Base-by-base conservation (phyloP, 2,329 filamentous ascomycete genomes). In the Claviceps arundinis region DNA sequence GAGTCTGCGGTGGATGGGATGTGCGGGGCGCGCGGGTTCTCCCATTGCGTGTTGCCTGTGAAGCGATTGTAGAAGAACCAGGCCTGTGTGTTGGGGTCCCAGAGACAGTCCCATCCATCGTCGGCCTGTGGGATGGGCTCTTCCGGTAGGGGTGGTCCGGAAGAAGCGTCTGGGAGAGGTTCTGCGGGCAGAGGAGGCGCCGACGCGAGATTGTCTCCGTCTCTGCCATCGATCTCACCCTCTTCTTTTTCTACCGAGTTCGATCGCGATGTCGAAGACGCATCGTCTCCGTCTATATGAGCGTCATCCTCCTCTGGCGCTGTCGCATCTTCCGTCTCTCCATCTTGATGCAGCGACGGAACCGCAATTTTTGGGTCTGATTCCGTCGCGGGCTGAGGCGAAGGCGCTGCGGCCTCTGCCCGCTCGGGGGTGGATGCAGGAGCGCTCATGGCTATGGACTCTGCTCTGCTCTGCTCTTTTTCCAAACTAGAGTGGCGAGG, bases 31-130 rank as follows among this genome's bases (percentile, higher is more conserved):
- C 89, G 84, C 5, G 89, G 89, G 61, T 95, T 95, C 38, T 91
- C 85, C 85, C 89, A 93, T 62, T 93, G 89, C 51, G 81, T 81
- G 54, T 78, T 71, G 38, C 80, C 76, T 4, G 87, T 93, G 65
- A 86, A 83, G 58, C 84, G 81, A 65, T 95, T 95, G 73, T 83
- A 82, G 69, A 94, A 95, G 70, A 89, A 94, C 71, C 82, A 95
- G 4, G 81, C 76, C 57, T 84, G 77, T 1, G 77, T 75, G 50
- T 66, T 74, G 24, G 77, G 69, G 60, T 94, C 88, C 86, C 87
- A 94, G 54, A 86, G 74, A 38, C 81, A 82, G 54, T 86, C 82
- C 89, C 89, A 95, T 54, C 89, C 89, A 60, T 84, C 81, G 55
- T 83, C 78, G 53, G 83, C 75, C 50, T 74, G 56, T 61, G 75